Base-by-base conservation (phyloP, 768 basidiomycete species). In the Polyporus arcularius region DNA sequence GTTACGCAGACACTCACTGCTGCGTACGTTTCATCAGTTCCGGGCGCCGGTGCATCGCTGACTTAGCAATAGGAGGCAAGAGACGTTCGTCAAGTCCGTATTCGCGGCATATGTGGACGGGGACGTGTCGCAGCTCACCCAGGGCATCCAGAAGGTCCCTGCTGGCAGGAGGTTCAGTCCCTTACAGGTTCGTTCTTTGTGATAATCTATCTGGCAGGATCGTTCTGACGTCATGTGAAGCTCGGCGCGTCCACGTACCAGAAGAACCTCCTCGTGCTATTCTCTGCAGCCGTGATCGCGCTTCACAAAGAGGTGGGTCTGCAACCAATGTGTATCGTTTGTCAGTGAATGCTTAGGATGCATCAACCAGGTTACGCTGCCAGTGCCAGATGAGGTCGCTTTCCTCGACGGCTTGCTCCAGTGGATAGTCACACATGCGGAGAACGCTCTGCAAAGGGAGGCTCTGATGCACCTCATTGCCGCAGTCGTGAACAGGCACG, bases 401-500 rank as follows among this genome's bases (percentile, higher is more conserved):
- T 87, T 90, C 66, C 71, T 93, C 30, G 74, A 81, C 9, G 70
- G 70, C 42, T 73, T 92, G 7, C 71, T 91, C 12, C 67, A 71
- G 8, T 95, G 91, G 91, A 79, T 80, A 42, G 73, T 91, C 21
- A 67, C 74, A 6, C 66, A 71, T 11, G 75, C 81, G 4, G 79
- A 80, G 16, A 82, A 75, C 52, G 73, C 76, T 46, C 64, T 81
- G 0, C 89, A 91, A 69, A 76, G 78, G 62, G 79, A 81, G 32
- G 80, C 85, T 30, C 82, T 80, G 2, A 78, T 83, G 67, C 81
- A 86, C 41, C 67, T 86, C 3, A 70, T 93, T 16, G 80, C 88
- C 1, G 82, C 87, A 0, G 74, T 91, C n/a, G 73, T 94, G 30
- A 97, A 98, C 72, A 93, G 94, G 72, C 83, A 86, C 40, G 77